These are phyloP conservation scores for Populus tomentosa DNA, from an alignment of 441 rosid species.

Conservation along the genomic window DNA sequence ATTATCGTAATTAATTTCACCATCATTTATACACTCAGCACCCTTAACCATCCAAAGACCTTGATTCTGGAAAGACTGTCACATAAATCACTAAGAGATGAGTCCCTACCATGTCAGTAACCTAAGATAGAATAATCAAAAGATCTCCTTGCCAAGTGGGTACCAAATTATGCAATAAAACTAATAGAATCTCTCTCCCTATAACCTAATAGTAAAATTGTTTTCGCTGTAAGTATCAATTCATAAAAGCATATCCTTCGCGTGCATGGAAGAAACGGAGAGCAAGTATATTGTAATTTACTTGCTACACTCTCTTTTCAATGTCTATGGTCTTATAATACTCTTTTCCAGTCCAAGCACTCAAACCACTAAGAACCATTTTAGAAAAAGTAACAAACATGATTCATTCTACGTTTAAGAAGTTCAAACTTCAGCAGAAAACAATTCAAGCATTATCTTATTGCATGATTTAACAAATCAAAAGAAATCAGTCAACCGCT, in stretches of 20 bases:
- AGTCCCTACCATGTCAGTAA: not conserved
- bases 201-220: not conserved
- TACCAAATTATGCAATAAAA: not conserved
- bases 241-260: not conserved
- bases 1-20: constrained; percentile 43
- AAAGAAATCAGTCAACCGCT: not conserved
- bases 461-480: not conserved
- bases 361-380: not conserved
- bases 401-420: too few relatives aligned
- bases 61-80: constrained; percentile 50
- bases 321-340: not conserved
- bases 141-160: not conserved
- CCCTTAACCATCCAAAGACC: constrained; percentile 52
- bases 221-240: not conserved
- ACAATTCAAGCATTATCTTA: too few relatives aligned
- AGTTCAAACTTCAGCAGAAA: too few relatives aligned
- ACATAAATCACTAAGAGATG: constrained; percentile 11
- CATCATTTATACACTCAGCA: constrained; percentile 35
- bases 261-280: not conserved
- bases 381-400: not conserved
- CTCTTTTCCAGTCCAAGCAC: not conserved
- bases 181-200: not conserved
- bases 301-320: not conserved
- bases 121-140: constrained; percentile 4
- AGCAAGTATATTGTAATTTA: not conserved